These are phyloP conservation scores for Trypanosoma caninum DNA, from an alignment of 208 protist species.

Conservation along the genomic window DNA sequence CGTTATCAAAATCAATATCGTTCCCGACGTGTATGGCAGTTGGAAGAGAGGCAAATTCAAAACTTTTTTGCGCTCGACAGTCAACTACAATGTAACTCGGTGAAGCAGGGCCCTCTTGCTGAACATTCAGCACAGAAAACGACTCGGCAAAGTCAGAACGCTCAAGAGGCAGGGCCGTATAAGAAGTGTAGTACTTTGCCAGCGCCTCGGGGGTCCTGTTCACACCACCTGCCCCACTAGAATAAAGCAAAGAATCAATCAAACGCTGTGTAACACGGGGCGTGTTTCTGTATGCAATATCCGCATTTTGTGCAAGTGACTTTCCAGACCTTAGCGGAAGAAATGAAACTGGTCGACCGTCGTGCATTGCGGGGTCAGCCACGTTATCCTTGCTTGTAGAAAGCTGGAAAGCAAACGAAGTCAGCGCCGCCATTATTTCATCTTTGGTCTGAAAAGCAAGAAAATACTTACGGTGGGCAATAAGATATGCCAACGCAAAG, in stretches of 20 bases:
- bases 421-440: constrained; percentile 26
- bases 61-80: constrained; percentile 78
- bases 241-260: constrained; percentile 61
- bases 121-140: constrained; percentile 28
- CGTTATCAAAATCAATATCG: constrained; percentile 32
- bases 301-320: constrained; percentile 70
- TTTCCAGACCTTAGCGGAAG: constrained; percentile 56
- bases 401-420: constrained; percentile 32
- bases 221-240: constrained; percentile 32
- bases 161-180: constrained; percentile 65
- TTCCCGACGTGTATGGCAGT: constrained; percentile 65
- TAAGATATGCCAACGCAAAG: constrained; percentile 62
- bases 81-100: constrained; percentile 86
- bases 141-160: constrained; percentile 59
- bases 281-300: constrained; percentile 69
- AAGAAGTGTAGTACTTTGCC: constrained; percentile 55
- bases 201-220: constrained; percentile 53
- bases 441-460: constrained; percentile 36
- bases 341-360: constrained; percentile 49
- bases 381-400: constrained; percentile 30
- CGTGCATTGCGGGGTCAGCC: constrained; percentile 39
- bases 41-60: constrained; percentile 78
- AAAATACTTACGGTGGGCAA: constrained; percentile 48
- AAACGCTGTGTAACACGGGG: constrained; percentile 58
- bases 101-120: background rate